A percentile compares a stretch with the other conserved stretches of the same genome.
Conservation (phyloP, 768 basidiomycete species). For the Phylloporus sp. region DNA sequence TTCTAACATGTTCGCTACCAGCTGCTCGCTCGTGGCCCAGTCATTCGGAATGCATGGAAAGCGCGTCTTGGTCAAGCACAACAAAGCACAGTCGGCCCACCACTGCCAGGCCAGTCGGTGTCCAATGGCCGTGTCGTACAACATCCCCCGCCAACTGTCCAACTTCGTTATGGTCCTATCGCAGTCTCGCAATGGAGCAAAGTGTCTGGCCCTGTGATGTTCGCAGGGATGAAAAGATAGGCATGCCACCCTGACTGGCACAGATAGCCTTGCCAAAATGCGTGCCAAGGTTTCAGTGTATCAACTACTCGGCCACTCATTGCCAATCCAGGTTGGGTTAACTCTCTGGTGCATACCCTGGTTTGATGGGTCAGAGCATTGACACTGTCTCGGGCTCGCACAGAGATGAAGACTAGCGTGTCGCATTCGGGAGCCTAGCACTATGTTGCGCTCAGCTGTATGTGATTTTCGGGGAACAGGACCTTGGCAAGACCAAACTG, state of each 20-base stretch:
- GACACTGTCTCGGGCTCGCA: conserved; percentile 1
- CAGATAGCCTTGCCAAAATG: conserved; percentile 1
- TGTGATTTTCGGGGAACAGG: conserved; percentile 15
- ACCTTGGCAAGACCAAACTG: conserved; percentile 29
- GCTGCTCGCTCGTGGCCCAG: conserved; percentile 61
- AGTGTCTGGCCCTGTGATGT: conserved; percentile 56
- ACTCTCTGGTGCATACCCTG: conserved; percentile 4
- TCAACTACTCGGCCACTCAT: conserved; percentile 1
- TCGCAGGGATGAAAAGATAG: conserved; percentile 68
- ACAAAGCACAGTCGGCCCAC: conserved; percentile 18
- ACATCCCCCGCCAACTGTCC: conserved; percentile 16
- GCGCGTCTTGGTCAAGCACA: conserved; percentile 44
- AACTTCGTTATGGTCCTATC: conserved; percentile 56
- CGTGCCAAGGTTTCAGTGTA: conserved; percentile 7
- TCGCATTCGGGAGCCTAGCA: conserved; percentile 13
- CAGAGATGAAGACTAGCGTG: conserved; percentile 7
- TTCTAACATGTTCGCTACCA: conserved; percentile 30
- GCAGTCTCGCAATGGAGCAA: conserved; percentile 66
- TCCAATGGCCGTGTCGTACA: conserved; percentile 23
- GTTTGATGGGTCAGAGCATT: conserved; percentile 5
- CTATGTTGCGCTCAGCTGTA: conserved; percentile 14
- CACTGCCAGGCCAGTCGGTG: conserved; percentile 17
- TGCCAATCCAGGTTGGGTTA: not conserved
- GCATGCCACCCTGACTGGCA: not conserved
- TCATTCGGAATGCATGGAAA: conserved; percentile 75